Conservation (phyloP, 139 green algal genomes). For the Chlorella vulgaris region DNA sequence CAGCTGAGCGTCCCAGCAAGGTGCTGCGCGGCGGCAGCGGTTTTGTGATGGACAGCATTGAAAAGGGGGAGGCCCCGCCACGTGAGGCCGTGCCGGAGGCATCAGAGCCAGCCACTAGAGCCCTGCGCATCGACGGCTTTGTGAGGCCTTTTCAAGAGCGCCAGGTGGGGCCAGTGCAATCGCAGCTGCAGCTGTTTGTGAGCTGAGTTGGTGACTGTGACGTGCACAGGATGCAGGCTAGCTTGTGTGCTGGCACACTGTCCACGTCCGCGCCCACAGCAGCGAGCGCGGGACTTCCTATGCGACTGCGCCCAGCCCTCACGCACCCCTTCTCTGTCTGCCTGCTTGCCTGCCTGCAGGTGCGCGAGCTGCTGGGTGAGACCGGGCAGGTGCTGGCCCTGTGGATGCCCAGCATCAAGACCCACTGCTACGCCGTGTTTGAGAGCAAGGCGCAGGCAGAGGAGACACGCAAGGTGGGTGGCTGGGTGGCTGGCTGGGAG, state of each 20-base stretch:
- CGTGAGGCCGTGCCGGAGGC: constrained; percentile 19
- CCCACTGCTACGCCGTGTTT: constrained; percentile 73
- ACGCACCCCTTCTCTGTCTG: neutral
- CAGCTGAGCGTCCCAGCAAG: constrained; percentile 19
- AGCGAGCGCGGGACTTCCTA: no score
- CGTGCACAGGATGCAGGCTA: neutral
- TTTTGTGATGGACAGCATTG: neutral
- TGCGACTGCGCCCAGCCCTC: neutral
- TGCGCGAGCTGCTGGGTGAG: constrained; percentile 55
- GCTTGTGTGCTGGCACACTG: no score
- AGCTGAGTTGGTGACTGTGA: neutral
- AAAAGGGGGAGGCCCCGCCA: constrained; percentile 7
- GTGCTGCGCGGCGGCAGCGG: constrained; percentile 6
- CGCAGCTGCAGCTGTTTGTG: neutral
- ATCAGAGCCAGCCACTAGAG: constrained; percentile 34
- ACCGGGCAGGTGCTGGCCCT: constrained; percentile 63
- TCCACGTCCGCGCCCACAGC: no score
- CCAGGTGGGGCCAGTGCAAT: constrained; percentile 3
- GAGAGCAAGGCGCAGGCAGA: constrained; percentile 61
- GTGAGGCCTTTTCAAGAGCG: constrained; percentile 78
- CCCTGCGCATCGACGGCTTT: constrained; percentile 80
- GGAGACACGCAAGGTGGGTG: constrained; percentile 51
- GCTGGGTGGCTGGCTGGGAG: constrained; percentile 13
- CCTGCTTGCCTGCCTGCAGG: constrained; percentile 17
- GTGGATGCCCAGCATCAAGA: constrained; percentile 89